Evolutionary conservation across 805 yeast genomes (phyloP), one percentile per base, ranked within the genome.

Genomic region (Ogataea nonfermentans): DNA sequence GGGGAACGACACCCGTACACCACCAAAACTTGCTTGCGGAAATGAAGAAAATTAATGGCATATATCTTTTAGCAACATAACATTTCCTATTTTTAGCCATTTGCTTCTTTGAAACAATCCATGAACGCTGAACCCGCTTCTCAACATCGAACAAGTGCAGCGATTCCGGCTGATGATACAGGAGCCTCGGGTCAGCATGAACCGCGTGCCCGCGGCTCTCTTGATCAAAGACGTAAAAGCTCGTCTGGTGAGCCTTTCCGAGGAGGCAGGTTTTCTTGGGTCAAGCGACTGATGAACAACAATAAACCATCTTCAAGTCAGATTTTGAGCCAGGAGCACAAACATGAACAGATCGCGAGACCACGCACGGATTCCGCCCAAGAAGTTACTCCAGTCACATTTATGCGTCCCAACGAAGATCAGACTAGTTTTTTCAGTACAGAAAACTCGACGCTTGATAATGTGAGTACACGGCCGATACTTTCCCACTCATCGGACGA

Each of bases 391-490:
- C 22, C 33, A 3, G 24, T 19, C 9, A 9, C 32, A 6, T 28
- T 7, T 23, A 12, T 19, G 7, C 15, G 30, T 27, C 8, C 26
- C 9, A 25, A 16, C 3, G 47, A 37, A 5, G 56, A 51, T 24
- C 43, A 44, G 19, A 13, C 31, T 2, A 53, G 58, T 37, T 48
- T 19, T 24, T 11, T 42, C 20, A 48, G 51, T 32, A 46, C 44
- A 2, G 57, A 52, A 22, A 43, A 43, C 6, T 48, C 52, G 4
- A 47, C 56, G 1, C 24, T 51, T 11, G 61, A 56, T 29, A 73
- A 73, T 43, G 58, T 67, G 33, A 70, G 76, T 44, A 74, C 78
- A 3, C 66, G 59, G 24, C 79, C 79, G 1, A 58, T 74, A 24
- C 64, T 72, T 41, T 74, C 78, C 23, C 55, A 71, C 7, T 58